A percentile compares a stretch with the other conserved stretches of the same genome.
These are phyloP conservation scores for Wallemia ichthyophaga DNA, from an alignment of 1,284 basidiomycete genomes.

Conservation along the genomic window DNA sequence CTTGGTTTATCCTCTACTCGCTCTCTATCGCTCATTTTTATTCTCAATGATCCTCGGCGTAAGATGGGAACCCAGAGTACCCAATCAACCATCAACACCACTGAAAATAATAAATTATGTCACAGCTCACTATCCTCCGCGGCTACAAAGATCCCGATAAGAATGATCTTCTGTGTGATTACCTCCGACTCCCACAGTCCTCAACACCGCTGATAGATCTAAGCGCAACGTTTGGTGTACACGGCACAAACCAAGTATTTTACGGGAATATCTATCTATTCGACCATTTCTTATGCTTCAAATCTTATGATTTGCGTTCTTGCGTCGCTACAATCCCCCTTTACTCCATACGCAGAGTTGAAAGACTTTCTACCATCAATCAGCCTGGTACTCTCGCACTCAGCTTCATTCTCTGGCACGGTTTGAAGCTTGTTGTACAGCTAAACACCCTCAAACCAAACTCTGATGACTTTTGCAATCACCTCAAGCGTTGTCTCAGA, in stretches of 20 bases:
- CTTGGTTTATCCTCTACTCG: too few relatives aligned
- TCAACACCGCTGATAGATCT: conserved; percentile 33
- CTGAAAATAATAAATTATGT: too few relatives aligned
- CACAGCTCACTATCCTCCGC: conserved; percentile 31
- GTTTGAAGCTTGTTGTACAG: conserved; percentile 82
- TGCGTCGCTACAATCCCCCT: conserved; percentile 75
- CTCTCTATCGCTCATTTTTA: too few relatives aligned
- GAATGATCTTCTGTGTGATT: conserved; percentile 47
- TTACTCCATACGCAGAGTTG: conserved; percentile 78
- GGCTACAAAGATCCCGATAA: conserved; percentile 69
- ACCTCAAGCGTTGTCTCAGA: conserved; percentile 68
- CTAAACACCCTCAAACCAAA: conserved; percentile 81
- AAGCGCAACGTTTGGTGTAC: conserved; percentile 54
- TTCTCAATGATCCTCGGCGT: too few relatives aligned
- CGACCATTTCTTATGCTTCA: conserved; percentile 68
- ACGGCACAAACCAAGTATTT: conserved; percentile 24
- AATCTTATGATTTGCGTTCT: conserved; percentile 67
- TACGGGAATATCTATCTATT: conserved; percentile 71
- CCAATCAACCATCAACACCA: too few relatives aligned
- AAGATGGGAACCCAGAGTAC: too few relatives aligned
- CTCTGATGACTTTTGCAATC: conserved; percentile 73
- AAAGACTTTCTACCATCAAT: conserved; percentile 23
- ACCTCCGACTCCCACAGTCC: conserved; percentile 40
- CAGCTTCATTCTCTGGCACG: conserved; percentile 79
- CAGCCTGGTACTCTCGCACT: conserved; percentile 86